Conservation (phyloP, 2,329 filamentous ascomycete species). For the Monosporascus sp. region DNA sequence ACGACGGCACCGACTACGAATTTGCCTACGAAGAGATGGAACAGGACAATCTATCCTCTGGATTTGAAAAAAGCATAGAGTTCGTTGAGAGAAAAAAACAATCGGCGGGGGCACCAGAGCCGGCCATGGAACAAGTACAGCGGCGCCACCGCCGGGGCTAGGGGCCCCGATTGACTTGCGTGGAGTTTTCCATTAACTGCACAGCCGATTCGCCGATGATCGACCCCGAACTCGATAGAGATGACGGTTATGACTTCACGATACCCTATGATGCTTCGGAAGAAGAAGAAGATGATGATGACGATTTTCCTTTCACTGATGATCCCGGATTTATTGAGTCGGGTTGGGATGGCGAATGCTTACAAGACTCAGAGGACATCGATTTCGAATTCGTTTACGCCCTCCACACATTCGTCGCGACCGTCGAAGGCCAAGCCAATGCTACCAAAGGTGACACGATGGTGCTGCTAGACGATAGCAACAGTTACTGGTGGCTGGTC, state of each 20-base stretch:
- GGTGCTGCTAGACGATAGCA: conserved; percentile 96
- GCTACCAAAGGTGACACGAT: conserved; percentile 98
- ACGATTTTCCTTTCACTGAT: conserved; percentile 46
- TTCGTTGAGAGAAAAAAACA: conserved; percentile 7
- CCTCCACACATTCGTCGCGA: conserved; percentile 94
- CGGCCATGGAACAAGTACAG: conserved; percentile 1
- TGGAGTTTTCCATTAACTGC: conserved; percentile 14
- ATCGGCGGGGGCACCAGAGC: conserved; percentile 5
- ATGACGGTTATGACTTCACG: conserved; percentile 28
- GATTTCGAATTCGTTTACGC: conserved; percentile 99
- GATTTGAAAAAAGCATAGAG: conserved; percentile 8
- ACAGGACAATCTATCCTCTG: conserved; percentile 8
- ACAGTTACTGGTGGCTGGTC: conserved; percentile 99
- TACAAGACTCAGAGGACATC: conserved; percentile 94
- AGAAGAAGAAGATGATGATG: conserved; percentile 58
- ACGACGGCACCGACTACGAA: conserved; percentile 22
- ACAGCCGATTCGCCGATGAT: conserved; percentile 8
- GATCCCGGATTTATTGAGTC: conserved; percentile 63
- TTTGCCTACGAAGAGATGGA: conserved; percentile 7
- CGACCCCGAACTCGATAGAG: conserved; percentile 13
- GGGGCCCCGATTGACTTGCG: conserved; percentile 12
- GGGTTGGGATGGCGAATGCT: conserved; percentile 75
- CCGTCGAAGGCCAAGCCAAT: conserved; percentile 96
- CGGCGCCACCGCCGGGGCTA: conserved; percentile 4
- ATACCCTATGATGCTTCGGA: conserved; percentile 42